Evolutionary conservation across 129 eudicot species (phyloP), one percentile per base, ranked within the genome.

Genomic region (Lactuca sativa): DNA sequence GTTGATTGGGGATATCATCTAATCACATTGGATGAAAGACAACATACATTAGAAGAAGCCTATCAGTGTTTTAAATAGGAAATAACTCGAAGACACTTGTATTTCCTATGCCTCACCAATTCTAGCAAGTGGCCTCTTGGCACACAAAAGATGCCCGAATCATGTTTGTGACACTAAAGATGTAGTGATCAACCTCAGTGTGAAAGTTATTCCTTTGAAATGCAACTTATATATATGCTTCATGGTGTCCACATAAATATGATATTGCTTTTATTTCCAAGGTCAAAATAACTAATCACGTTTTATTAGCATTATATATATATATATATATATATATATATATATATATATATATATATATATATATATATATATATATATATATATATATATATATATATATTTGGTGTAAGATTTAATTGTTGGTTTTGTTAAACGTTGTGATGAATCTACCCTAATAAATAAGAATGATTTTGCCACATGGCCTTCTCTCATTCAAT

Each of bases 71-170:
- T 37, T 7, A 9, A 63, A 54, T 41, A 53, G 64, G 36, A 34
- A 31, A 47, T 4, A 21, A 33, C 4, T 49, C 15, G 74, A 74
- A 33, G 62, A 44, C 74, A 75, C 65, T 34, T 36, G 69, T 59
- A 43, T 16, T 31, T 58, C 59, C 18, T 58, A 49, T 67, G 69
- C 59, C 63, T 75, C 69, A 38, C 69, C 61, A 59, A 67, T 75
- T 44, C 54, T 67, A 34, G 74, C 64, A 75, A 59, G 36, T 67
- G 68, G 64, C 34, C 57, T 75, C 62, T 49, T 75, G 74, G 69
- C 80, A 67, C 80, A 75, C 69, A 75, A 67, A 15, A 58, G 53
- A 56, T 64, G 58, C 56, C 66, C 7, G 38, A 65, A 64, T 74
- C 49, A 10, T 52, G 41, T 31, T 51, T 61, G 77, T 36, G 12